Conservation (phyloP, 2,329 filamentous ascomycete species). For the Talaromyces pinophilus region DNA sequence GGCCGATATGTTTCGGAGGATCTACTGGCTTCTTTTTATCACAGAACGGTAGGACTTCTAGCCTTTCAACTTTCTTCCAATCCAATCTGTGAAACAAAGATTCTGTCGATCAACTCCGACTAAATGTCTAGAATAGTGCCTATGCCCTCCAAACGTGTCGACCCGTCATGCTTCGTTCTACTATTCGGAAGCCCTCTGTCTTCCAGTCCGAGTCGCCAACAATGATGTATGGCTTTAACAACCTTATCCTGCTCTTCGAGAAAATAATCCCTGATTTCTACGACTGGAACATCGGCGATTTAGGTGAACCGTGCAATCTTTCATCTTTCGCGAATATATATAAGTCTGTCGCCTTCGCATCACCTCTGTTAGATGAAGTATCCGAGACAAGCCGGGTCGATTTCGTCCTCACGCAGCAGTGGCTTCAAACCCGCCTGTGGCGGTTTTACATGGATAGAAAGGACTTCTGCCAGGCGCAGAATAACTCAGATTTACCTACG, state of each 20-base stretch:
- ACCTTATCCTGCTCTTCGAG: background rate
- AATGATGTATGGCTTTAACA: conserved; percentile 11
- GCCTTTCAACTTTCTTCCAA: background rate
- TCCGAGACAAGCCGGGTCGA: conserved; percentile 8
- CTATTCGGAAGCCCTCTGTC: conserved; percentile 4
- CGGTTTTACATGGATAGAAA: conserved; percentile 10
- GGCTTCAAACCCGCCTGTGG: conserved; percentile 16
- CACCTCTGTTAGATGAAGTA: background rate
- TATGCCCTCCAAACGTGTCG: conserved; percentile 15
- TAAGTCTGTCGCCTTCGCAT: background rate
- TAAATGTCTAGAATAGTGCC: background rate
- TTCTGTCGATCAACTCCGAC: background rate
- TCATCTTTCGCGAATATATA: background rate
- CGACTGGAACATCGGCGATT: conserved; percentile 1
- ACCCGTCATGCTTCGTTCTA: conserved; percentile 3
- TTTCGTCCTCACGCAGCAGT: conserved; percentile 9
- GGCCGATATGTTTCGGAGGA: background rate
- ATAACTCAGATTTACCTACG: background rate
- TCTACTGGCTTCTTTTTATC: conserved; percentile 18
- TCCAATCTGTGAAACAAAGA: background rate
- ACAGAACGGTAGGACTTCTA: conserved; percentile 9
- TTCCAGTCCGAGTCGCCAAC: conserved; percentile 7
- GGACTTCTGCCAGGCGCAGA: background rate
- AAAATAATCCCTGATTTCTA: conserved; percentile 10
- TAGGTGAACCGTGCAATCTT: background rate